These are phyloP conservation scores for Alternaria gaisen DNA, from an alignment of 2,329 filamentous ascomycete genomes.

Conservation along the genomic window DNA sequence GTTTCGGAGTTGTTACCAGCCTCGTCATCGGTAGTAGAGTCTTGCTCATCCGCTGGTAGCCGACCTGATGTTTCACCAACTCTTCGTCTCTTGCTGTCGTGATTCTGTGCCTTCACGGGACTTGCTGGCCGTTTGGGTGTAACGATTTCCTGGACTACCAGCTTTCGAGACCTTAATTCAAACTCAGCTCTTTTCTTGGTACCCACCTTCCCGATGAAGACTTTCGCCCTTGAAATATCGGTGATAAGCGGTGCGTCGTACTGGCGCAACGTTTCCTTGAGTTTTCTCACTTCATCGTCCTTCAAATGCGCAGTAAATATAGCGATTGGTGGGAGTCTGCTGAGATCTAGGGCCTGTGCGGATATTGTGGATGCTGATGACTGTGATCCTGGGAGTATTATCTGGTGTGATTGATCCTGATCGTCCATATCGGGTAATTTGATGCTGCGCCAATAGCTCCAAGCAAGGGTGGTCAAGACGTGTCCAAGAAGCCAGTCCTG, in stretches of 20 bases:
- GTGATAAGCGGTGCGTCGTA: conserved; percentile 70
- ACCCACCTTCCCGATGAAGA: conserved; percentile 78
- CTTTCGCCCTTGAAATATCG: conserved; percentile 73
- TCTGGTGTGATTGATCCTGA: conserved; percentile 32
- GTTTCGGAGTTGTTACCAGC: conserved; percentile 19
- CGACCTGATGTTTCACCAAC: conserved; percentile 8
- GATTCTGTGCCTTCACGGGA: conserved; percentile 21
- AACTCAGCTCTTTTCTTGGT: conserved; percentile 76
- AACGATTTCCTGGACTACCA: conserved; percentile 65
- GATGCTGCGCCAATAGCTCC: conserved; percentile 31
- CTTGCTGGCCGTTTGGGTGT: conserved; percentile 29
- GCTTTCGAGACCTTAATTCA: conserved; percentile 74
- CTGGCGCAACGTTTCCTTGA: conserved; percentile 70
- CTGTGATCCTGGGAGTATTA: conserved; percentile 25
- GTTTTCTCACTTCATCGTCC: conserved; percentile 66
- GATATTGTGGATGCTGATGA: conserved; percentile 30
- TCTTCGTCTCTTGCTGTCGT: conserved; percentile 31
- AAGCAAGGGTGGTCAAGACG: conserved; percentile 42
- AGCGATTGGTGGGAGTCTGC: conserved; percentile 70
- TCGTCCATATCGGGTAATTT: conserved; percentile 28
- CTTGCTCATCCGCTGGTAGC: conserved; percentile 20
- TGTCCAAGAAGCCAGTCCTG: conserved; percentile 34
- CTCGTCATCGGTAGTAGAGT: conserved; percentile 39
- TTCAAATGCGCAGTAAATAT: conserved; percentile 76
- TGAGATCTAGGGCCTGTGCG: conserved; percentile 49